Evolutionary conservation across 2,329 filamentous ascomycete species (phyloP).

Genomic region (Cadophora sp.): DNA sequence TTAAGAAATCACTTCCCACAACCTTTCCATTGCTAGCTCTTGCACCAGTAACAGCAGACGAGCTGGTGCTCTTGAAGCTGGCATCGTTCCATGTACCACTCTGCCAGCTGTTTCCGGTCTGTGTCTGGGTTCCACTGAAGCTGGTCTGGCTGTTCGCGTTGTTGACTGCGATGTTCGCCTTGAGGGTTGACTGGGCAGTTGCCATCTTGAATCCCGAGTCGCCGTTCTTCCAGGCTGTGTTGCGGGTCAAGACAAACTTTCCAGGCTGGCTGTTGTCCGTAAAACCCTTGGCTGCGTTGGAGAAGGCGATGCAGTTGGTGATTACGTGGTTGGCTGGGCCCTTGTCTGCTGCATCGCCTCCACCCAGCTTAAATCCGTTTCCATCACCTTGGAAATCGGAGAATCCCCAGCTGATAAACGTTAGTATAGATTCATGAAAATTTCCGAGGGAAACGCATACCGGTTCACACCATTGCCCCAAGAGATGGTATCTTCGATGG

Average conservation of each 20-base stretch:
- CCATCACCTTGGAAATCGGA: conserved; percentile 53
- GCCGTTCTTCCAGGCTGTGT: conserved; percentile 55
- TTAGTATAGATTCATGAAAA: not conserved
- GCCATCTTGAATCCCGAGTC: conserved; percentile 51
- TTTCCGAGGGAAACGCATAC: not conserved
- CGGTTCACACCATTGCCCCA: conserved; percentile 55
- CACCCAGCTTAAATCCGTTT: conserved; percentile 56
- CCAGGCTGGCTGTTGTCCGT: conserved; percentile 55
- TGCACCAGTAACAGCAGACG: conserved; percentile 47
- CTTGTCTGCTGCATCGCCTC: conserved; percentile 44
- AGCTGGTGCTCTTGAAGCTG: conserved; percentile 49
- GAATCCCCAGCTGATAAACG: conserved; percentile 50
- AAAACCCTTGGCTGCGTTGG: conserved; percentile 54
- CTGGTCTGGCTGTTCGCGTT: conserved; percentile 44
- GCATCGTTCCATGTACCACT: conserved; percentile 48
- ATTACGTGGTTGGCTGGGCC: conserved; percentile 52
- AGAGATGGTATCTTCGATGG: conserved; percentile 52
- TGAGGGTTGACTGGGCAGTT: conserved; percentile 47
- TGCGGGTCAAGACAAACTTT: conserved; percentile 49
- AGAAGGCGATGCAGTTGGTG: conserved; percentile 54
- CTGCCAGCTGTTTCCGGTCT: conserved; percentile 54
- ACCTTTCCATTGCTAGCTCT: conserved; percentile 50
- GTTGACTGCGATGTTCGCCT: conserved; percentile 49
- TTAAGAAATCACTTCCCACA: conserved; percentile 50
- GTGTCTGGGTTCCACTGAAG: conserved; percentile 36